Conservation (phyloP, 768 basidiomycete species). For the Boletus insuetus region DNA sequence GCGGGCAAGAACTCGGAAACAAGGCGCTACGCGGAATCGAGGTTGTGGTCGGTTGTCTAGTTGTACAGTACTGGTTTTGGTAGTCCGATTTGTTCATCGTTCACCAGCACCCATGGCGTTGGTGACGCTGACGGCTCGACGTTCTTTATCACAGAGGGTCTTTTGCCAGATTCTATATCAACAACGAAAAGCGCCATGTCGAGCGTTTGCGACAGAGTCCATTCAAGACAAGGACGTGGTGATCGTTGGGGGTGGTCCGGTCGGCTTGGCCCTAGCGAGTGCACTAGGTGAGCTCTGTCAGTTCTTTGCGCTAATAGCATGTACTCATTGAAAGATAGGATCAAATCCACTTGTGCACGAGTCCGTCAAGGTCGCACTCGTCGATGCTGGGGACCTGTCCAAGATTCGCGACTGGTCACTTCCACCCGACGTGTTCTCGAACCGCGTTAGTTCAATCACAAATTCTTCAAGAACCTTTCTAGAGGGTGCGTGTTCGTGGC, state of each 20-base stretch:
- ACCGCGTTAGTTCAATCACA: conserved; percentile 85
- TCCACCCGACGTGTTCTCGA: conserved; percentile 58
- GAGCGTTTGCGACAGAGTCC: conserved; percentile 18
- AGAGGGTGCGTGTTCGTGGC: conserved; percentile 42
- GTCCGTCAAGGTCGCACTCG: conserved; percentile 61
- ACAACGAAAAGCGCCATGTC: conserved; percentile 3
- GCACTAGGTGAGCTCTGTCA: conserved; percentile 62
- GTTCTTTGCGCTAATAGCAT: neutral
- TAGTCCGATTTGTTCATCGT: neutral
- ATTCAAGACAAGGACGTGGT: conserved; percentile 76
- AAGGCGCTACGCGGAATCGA: neutral
- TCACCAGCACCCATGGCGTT: conserved; percentile 6
- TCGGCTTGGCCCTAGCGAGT: conserved; percentile 84
- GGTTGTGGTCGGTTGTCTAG: neutral
- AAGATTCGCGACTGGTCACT: conserved; percentile 68
- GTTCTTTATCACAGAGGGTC: conserved; percentile 7
- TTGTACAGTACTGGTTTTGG: neutral
- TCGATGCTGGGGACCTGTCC: conserved; percentile 79
- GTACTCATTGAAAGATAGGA: conserved; percentile 36
- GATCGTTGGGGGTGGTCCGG: conserved; percentile 93
- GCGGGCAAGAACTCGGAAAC: neutral
- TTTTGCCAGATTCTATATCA: neutral
- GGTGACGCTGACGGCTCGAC: neutral
- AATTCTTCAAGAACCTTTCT: conserved; percentile 68
- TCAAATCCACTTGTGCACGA: conserved; percentile 49